Base-by-base conservation (phyloP, 108 stramenopile species). In the Aurantiochytrium sp. region DNA sequence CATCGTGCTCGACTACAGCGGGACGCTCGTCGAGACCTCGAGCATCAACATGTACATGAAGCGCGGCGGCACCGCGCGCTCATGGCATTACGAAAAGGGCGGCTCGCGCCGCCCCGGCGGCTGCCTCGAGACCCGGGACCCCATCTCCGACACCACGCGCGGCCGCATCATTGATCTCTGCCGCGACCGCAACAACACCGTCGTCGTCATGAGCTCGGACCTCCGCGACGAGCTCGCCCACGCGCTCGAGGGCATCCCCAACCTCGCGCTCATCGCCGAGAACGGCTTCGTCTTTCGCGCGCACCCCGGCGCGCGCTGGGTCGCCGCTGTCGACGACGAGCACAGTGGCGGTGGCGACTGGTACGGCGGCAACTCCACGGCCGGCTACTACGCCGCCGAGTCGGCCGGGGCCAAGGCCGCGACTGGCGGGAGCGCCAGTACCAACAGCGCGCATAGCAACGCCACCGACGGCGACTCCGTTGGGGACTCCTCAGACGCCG, bases 1-100 rank as follows among this genome's bases (percentile, higher is more conserved):
- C 15, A 93, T 95, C 55, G 32, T 95, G 50, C 90, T 94, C 21
- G 94, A 95, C 85, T 95, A 93, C 73, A 93, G 94, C 17, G 94
- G 94, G 37, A 94, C 94, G 31, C 89, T 50, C 39, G 89, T 81
- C 42, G 73, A 81, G 73, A 81, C 42, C 69, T 91, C 55, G 42
- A 48, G 69, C 54, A 32, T 90, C 37, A 21, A 17, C 24, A 41
- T 52, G 53, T 32, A 86, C n/a, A 87, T 68, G 50, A 30, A 42
- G 52, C 39, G 73, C n/a, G 73, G 73, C 30, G 73, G 73, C 30
- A 81, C 73, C 39, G 73, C 73, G 69, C 30, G 21, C 17, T 32
- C 36, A 45, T 8, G 87, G 54, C 54, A 85, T 12, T 88, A 85
- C 54, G 30, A 86, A 68, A 81, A 27, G 37, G 87, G 87, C 39